Percentiles rank a stretch among this genome's conserved stretches.
phyloP scores from a whole-genome alignment of 2,329 filamentous ascomycete genomes.

The Fusarium newnesense region DNA sequence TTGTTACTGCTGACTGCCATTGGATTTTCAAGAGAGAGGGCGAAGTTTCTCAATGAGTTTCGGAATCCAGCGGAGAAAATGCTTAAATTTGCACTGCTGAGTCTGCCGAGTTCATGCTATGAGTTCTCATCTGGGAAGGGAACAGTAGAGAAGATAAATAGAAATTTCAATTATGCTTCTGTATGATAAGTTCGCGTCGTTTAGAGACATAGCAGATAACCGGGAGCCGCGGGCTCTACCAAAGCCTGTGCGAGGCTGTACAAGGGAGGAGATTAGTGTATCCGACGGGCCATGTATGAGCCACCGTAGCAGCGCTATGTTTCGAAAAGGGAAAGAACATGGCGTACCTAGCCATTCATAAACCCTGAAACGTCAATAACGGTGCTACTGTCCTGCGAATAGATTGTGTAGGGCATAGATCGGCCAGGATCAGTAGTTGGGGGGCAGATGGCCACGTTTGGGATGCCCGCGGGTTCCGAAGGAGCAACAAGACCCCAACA shows the following conservation, averaged over 20 bases:
- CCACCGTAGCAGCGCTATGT: not conserved
- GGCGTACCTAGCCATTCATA: not conserved
- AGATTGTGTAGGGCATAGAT: not conserved
- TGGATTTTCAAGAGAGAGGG: not conserved
- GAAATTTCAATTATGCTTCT: fast-evolving
- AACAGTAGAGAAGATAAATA: not conserved
- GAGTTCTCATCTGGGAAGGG: not conserved
- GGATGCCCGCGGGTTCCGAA: not conserved
- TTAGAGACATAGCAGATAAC: not conserved
- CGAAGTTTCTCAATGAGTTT: not conserved
- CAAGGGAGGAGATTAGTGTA: not conserved
- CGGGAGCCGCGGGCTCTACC: not conserved
- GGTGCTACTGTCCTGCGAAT: not conserved
- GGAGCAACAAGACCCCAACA: not conserved
- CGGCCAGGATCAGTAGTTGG: no score
- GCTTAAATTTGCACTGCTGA: not conserved
- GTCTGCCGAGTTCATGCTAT: fast-evolving
- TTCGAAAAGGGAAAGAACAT: not conserved
- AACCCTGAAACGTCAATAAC: no score
- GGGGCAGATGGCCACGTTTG: not conserved
- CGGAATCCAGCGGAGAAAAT: not conserved
- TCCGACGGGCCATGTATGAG: not conserved
- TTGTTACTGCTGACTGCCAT: not conserved
- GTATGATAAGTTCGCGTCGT: not conserved
- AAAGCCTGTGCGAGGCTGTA: not conserved